Base-by-base conservation (phyloP, 495 filamentous ascomycete species). In the Hypoxylon perforatum region DNA sequence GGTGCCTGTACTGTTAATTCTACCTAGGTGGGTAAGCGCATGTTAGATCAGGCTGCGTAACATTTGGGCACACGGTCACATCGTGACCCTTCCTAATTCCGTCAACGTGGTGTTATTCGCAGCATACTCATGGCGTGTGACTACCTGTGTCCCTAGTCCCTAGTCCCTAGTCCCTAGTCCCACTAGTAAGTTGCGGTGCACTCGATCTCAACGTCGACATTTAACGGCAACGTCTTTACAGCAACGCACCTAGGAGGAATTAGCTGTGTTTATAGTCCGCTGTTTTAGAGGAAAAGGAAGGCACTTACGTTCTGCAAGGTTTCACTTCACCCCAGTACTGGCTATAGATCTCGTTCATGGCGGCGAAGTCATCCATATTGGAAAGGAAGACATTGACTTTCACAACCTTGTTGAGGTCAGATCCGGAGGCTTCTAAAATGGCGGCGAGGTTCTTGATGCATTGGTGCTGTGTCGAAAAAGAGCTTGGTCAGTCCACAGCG, bases 131-230 rank as follows among this genome's bases (percentile, higher is more conserved):
- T 38, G 35, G 35, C 14, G 14, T 11, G 9, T 38, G 14, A n/a
- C 35, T 11, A 11, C 4, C 14, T 12, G 35, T 42, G 33, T 41
- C 77, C 75, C 76, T 2, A 7, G 25, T 28, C 25, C 35, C 42
- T n/a, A n/a, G n/a, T n/a, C n/a, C n/a, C n/a, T n/a, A n/a, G 33
- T 41, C 77, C 75, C 76, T 2, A 7, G 25, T 28, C 25, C 35
- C 42, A n/a, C n/a, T n/a, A 61, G 18, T 71, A 73, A 76, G 65
- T 72, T 33, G 73, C 73, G n/a, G 66, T 84, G 73, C 87, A 89
- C 82, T 93, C 91, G 73, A 94, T 92, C 85, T 93, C 91, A 55
- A 93, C 86, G 18, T 84, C 84, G 49, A 91, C 90, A 48, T 87
- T 87, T 77, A 91, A 90, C n/a, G 91, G 91, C 71, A 93, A 78